Evolutionary conservation across 768 basidiomycete species (phyloP).

Genomic region (Collybiopsis luxurians): DNA sequence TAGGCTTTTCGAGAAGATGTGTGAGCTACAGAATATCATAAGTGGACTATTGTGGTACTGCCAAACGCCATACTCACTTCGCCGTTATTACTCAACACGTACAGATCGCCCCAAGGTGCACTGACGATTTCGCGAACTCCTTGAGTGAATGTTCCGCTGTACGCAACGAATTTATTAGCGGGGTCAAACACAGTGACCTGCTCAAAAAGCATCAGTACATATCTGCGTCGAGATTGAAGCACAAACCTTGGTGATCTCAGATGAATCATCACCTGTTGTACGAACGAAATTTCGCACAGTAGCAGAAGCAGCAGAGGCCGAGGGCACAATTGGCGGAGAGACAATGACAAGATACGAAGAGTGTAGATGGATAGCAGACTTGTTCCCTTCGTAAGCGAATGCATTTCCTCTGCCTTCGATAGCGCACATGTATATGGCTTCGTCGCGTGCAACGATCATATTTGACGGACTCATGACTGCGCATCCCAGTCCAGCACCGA

Average conservation of each 20-base stretch:
- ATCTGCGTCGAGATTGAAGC: not conserved
- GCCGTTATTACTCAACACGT: conserved; percentile 75
- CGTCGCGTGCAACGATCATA: conserved; percentile 85
- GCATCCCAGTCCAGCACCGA: conserved; percentile 83
- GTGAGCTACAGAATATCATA: conserved; percentile 41
- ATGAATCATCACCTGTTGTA: conserved; percentile 39
- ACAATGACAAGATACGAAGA: conserved; percentile 88
- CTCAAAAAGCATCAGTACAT: not conserved
- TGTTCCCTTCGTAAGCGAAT: conserved; percentile 91
- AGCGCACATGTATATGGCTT: conserved; percentile 86
- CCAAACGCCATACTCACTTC: conserved; percentile 44
- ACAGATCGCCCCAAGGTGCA: conserved; percentile 72
- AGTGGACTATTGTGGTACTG: not conserved
- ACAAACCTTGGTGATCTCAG: conserved; percentile 61
- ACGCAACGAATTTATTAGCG: conserved; percentile 88
- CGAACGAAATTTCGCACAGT: conserved; percentile 76
- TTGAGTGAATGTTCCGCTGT: conserved; percentile 74
- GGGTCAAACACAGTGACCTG: conserved; percentile 80
- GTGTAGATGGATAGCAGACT: conserved; percentile 74
- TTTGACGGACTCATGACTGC: conserved; percentile 70
- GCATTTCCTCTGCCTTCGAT: conserved; percentile 80
- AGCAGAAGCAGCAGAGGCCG: conserved; percentile 62
- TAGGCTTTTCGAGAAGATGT: conserved; percentile 75
- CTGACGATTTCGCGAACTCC: conserved; percentile 84
- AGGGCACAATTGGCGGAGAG: conserved; percentile 77